Base-by-base conservation (phyloP, 2,329 filamentous ascomycete genomes). In the Pseudogymnoascus sp. region DNA sequence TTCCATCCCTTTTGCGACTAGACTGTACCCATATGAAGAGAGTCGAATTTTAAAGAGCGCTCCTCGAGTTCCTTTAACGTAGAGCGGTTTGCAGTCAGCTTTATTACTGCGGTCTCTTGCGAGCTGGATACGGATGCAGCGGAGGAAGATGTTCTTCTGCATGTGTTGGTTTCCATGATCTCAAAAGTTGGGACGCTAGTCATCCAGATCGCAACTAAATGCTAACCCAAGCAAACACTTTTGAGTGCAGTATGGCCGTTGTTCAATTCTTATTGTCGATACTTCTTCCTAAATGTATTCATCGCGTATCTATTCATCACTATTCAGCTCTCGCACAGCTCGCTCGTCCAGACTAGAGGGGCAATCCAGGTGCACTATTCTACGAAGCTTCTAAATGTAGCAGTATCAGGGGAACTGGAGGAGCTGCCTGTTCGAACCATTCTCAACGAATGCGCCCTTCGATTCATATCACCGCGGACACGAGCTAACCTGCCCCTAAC, bases 21-120 rank as follows among this genome's bases (percentile, higher is more conserved):
- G 57, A 14, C 16, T 61, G 37, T 61, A 75, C 45, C 69, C 69
- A 28, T 68, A 65, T 16, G 66, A 71, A 10, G 69, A 60, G 13
- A 74, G 67, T 6, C 67, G 71, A 13, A 72, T 67, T 65, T 72
- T 72, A n/a, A 73, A 64, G 2, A 74, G 65, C 48, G 68, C 73
- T 7, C 71, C 70, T 13, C 67, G 71, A 57, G 68, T 67, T 61
- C 71, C 69, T 64, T 68, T 62, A 11, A 73, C 51, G 10, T 72
- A 63, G 6, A 75, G 57, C 36, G 67, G 64, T 65, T 71, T 66
- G 7, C 71, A 68, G 25, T 60, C 64, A 13, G 63, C 45, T 28
- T 10, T 51, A 16, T 60, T 60, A 21, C 41, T 48, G 31, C 62
- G 45, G 21, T 60, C 62, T 63, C n/a, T 57, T 23, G 61, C 61